Evolutionary conservation across 805 yeast genomes (phyloP).

Genomic region (Ogataea nonfermentans): DNA sequence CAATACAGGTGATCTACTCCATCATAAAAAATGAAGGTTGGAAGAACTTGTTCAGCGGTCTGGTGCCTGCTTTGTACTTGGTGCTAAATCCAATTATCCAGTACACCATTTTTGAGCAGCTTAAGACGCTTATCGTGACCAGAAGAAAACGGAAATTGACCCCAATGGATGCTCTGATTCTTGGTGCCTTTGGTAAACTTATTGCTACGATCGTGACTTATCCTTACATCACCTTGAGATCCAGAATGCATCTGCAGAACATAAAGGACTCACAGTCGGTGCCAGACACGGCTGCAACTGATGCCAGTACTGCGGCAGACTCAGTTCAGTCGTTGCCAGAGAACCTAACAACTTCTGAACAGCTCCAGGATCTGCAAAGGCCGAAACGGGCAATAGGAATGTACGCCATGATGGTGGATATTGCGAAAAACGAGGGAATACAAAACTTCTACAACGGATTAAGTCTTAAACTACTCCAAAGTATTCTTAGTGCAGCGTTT

Average conservation of each 20-base stretch:
- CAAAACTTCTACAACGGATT: conserved; percentile 80
- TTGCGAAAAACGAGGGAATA: conserved; percentile 68
- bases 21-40: conserved; percentile 73
- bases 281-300: conserved; percentile 13
- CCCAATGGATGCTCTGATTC: conserved; percentile 73
- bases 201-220: conserved; percentile 87
- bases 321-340: conserved; percentile 27
- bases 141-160: conserved; percentile 53
- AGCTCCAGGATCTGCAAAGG: conserved; percentile 26
- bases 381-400: conserved; percentile 31
- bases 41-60: conserved; percentile 73
- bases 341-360: conserved; percentile 18
- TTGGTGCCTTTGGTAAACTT: conserved; percentile 89
- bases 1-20: conserved; percentile 53
- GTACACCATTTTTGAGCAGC: conserved; percentile 87
- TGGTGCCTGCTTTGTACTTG: conserved; percentile 81
- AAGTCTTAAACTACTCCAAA: conserved; percentile 73
- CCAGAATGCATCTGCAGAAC: conserved; percentile 78
- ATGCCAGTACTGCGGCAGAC: conserved; percentile 13
- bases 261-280: conserved; percentile 16
- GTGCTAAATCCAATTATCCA: conserved; percentile 90
- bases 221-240: conserved; percentile 86
- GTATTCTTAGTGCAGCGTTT: conserved; percentile 85
- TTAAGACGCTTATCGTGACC: conserved; percentile 62
- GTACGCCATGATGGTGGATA: conserved; percentile 52